Base-by-base conservation (phyloP, 2,329 filamentous ascomycete genomes). In the Fusarium illudens region DNA sequence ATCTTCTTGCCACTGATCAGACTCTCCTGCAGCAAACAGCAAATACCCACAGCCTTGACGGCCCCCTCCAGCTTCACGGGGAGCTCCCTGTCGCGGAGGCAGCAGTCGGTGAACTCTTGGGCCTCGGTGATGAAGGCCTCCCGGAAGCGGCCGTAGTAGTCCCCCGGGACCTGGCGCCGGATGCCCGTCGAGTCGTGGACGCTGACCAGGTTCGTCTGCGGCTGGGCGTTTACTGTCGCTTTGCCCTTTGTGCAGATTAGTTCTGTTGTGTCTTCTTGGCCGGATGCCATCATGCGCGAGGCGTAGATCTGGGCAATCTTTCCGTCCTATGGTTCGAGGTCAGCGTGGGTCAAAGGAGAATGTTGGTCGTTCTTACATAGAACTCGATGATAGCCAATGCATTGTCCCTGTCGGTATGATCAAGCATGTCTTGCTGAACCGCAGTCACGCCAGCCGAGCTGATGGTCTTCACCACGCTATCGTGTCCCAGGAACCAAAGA, bases 211-310 rank as follows among this genome's bases (percentile, higher is more conserved):
- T 52, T 52, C 6, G 25, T 39, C 34, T 52, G 46, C 4, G 46
- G 33, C 11, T 52, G 37, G 2, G 46, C 48, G 34, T 58, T 58
- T 6, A 58, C 48, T 4, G 27, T 39, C 12, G 48, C 17, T 6
- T 51, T 52, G 15, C 44, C 55, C 12, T 44, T 52, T 15, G 46
- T 39, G 17, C 55, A 49, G 29, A 58, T 58, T n/a, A 55, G 37
- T 22, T 55, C 52, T 27, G 52, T 46, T 13, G 52, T 55, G 52
- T 55, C 52, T 27, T 55, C 52, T 17, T 58, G 55, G 4, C 55
- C 55, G 12, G 55, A 34, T 7, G 55, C 55, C 55, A 58, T 58
- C 25, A 58, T 58, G 19, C 55, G 34, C 3, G 55, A 52, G 7
- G 25, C 34, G n/a, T 42, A 58, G 19, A 58, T 36, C 19, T 58